These are phyloP conservation scores for Cucurbita maxima DNA, from an alignment of 306 rosid genomes.

Conservation along the genomic window DNA sequence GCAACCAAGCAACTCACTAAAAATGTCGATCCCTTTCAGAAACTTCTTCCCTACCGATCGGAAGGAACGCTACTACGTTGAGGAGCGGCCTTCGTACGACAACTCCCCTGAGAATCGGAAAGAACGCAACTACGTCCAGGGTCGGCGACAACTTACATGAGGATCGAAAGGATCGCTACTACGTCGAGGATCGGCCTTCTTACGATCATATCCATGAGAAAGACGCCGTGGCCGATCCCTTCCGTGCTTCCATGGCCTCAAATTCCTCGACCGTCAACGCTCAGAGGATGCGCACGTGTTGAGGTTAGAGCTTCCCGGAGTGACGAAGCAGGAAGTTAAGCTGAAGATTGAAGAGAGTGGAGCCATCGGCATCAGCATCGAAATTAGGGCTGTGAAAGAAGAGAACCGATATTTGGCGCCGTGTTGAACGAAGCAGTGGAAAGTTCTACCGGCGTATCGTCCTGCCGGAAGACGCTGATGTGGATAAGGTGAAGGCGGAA, in stretches of 20 bases:
- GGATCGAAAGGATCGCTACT: background rate
- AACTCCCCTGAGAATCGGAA: background rate
- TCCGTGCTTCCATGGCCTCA: background rate
- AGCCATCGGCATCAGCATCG: slow-evolving; percentile 17
- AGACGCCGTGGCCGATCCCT: background rate
- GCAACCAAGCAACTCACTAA: background rate
- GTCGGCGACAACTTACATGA: background rate
- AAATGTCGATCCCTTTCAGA: background rate
- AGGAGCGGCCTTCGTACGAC: background rate
- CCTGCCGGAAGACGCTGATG: slow-evolving; percentile 25
- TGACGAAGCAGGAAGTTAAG: slow-evolving; percentile 22
- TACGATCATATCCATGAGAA: background rate
- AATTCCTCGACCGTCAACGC: background rate
- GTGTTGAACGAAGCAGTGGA: slow-evolving; percentile 17
- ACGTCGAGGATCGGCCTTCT: background rate
- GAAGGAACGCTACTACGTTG: background rate
- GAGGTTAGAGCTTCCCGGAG: slow-evolving; percentile 23
- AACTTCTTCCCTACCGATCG: background rate
- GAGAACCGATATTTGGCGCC: slow-evolving; percentile 20
- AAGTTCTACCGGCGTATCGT: slow-evolving; percentile 15
- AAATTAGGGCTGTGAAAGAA: slow-evolving; percentile 19
- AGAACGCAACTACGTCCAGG: background rate
- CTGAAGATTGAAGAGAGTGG: slow-evolving; percentile 29
- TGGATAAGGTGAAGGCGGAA: slow-evolving; percentile 17
- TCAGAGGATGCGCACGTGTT: slow-evolving; percentile 13